phyloP scores from a whole-genome alignment of 1,139 yeast species.

The Kodamaea alishanica region DNA sequence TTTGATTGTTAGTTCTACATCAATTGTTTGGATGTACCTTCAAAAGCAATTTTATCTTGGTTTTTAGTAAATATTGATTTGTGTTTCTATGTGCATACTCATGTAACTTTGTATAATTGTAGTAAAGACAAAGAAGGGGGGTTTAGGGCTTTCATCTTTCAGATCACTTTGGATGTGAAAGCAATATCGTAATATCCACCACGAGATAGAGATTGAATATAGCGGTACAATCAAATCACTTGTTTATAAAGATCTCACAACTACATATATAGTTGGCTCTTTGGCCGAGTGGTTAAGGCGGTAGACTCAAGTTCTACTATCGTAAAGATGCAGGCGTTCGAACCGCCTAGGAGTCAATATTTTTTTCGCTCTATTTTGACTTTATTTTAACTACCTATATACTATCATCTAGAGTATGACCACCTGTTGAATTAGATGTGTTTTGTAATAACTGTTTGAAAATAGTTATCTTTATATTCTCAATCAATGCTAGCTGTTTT shows the following conservation, averaged over 20 bases:
- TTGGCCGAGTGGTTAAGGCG: constrained; percentile 5
- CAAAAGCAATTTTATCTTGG: constrained; percentile 52
- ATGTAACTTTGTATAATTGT: too few relatives aligned
- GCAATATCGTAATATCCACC: too few relatives aligned
- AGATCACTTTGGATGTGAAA: too few relatives aligned
- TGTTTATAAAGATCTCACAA: too few relatives aligned
- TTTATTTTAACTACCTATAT: neutral
- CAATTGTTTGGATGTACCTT: constrained; percentile 57
- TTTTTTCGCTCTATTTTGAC: neutral
- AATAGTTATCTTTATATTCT: constrained; percentile 3
- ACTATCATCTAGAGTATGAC: neutral
- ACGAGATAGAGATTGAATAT: too few relatives aligned
- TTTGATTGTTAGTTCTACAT: constrained; percentile 55
- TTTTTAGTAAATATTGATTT: neutral
- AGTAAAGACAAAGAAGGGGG: too few relatives aligned
- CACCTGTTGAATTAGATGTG: constrained; percentile 2
- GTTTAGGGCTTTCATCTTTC: too few relatives aligned
- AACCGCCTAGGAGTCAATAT: constrained; percentile 5
- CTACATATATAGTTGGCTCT: too few relatives aligned
- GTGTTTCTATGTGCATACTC: neutral
- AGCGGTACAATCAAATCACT: too few relatives aligned
- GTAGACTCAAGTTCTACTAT: constrained; percentile 6
- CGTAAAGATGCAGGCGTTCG: constrained; percentile 6
- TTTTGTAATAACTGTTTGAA: constrained; percentile 7
- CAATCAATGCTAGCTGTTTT: constrained; percentile 20